These are phyloP conservation scores for Albifimbria verrucaria DNA, from an alignment of 2,329 filamentous ascomycete species.

Conservation along the genomic window DNA sequence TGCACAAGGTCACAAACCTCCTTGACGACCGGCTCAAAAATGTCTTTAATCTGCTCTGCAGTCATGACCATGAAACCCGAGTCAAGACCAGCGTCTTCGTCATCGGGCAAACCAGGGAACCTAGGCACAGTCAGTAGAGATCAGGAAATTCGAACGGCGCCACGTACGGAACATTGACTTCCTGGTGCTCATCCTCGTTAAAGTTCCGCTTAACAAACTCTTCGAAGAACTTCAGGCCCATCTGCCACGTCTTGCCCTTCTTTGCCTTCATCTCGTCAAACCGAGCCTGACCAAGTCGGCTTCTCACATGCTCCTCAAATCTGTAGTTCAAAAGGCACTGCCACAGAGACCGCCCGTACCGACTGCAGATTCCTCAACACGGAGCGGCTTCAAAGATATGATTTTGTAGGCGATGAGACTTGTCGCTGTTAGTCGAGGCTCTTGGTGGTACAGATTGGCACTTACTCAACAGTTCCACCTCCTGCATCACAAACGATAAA, in stretches of 20 bases:
- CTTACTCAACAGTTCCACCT: conserved; percentile 65
- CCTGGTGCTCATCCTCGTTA: conserved; percentile 71
- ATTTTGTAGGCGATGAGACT: conserved; percentile 79
- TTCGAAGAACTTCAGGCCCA: conserved; percentile 76
- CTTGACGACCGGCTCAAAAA: conserved; percentile 72
- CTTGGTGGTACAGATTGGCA: conserved; percentile 5
- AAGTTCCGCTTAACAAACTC: conserved; percentile 85
- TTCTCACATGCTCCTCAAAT: conserved; percentile 73
- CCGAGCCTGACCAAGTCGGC: conserved; percentile 60
- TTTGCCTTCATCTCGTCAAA: conserved; percentile 75
- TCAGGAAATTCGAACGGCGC: conserved; percentile 1
- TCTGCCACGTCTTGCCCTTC: conserved; percentile 77
- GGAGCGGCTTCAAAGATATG: conserved; percentile 66
- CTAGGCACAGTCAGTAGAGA: conserved; percentile 23
- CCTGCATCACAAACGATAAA: conserved; percentile 62
- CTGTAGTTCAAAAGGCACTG: conserved; percentile 78
- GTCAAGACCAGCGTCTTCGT: conserved; percentile 71
- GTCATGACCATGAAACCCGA: conserved; percentile 74
- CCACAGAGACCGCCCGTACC: conserved; percentile 76
- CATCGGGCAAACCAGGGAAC: conserved; percentile 72
- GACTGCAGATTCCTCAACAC: conserved; percentile 75
- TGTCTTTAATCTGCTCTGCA: conserved; percentile 65
- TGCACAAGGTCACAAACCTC: conserved; percentile 66
- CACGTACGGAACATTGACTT: conserved; percentile 70
- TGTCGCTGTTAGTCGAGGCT: conserved; percentile 13